Percentiles rank a stretch among this genome's conserved stretches.
These are phyloP conservation scores for Nephelium lappaceum DNA, from an alignment of 345 rosid species.

Conservation along the genomic window DNA sequence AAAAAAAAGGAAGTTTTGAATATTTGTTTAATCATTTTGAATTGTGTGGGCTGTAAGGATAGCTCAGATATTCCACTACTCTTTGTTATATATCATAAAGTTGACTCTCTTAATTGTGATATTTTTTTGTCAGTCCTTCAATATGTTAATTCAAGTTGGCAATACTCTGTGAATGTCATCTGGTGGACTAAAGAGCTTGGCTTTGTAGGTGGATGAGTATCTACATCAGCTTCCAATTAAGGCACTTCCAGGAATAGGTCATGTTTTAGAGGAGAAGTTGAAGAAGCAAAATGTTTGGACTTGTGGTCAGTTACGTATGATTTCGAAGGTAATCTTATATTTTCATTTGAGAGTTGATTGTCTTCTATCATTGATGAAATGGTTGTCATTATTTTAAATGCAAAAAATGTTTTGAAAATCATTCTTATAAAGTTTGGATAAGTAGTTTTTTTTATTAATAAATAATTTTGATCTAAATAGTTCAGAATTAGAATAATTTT, in stretches of 20 bases:
- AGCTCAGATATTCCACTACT: background rate
- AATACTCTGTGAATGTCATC: conserved; percentile 8
- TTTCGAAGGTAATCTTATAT: conserved; percentile 62
- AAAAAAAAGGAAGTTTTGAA: background rate
- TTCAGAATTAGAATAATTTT: conserved; percentile 1
- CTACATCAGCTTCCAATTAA: conserved; percentile 69
- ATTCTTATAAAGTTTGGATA: background rate
- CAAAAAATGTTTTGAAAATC: conserved; percentile 3
- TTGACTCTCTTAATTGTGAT: background rate
- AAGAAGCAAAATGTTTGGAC: conserved; percentile 61
- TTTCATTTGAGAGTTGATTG: conserved; percentile 8
- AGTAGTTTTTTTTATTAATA: background rate
- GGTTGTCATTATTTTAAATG: conserved; percentile 13
- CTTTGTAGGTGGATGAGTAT: conserved; percentile 69
- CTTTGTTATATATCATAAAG: background rate
- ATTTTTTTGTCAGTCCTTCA: background rate
- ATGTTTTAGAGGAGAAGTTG: conserved; percentile 79
- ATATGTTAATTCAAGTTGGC: background rate
- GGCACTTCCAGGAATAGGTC: conserved; percentile 89
- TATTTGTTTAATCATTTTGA: background rate
- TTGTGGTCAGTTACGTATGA: conserved; percentile 73
- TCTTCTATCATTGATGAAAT: conserved; percentile 4
- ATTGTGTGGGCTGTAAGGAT: conserved; percentile 1
- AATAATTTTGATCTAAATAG: background rate
- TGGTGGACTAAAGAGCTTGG: conserved; percentile 20